Evolutionary conservation across 495 filamentous ascomycete genomes (phyloP).

Genomic region (Aspergillus egyptiacus): DNA sequence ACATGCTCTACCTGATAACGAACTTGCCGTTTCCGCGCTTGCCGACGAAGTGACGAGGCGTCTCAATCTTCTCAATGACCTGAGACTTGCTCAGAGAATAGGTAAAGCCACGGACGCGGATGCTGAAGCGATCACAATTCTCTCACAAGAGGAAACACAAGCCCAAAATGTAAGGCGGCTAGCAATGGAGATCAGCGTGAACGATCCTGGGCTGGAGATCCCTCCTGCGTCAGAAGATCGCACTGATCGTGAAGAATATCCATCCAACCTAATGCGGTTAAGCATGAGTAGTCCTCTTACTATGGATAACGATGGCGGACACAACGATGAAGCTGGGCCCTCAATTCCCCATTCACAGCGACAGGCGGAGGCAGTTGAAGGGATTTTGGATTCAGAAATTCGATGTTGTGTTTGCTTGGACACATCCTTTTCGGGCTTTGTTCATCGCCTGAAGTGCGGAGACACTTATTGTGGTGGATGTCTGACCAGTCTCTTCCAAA

Average conservation of each 20-base stretch:
- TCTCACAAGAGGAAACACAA: neutral
- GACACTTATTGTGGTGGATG: slow-evolving; percentile 12
- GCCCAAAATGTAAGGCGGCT: neutral
- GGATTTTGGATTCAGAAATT: neutral
- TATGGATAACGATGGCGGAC: neutral
- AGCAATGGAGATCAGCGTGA: neutral
- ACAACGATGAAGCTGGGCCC: neutral
- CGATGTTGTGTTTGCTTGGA: slow-evolving; percentile 11
- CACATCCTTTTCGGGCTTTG: neutral
- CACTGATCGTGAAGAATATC: neutral
- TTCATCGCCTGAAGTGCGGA: neutral
- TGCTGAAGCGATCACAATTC: neutral
- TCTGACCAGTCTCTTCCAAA: slow-evolving; percentile 20
- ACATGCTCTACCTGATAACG: neutral
- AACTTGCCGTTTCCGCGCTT: neutral
- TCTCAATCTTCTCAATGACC: neutral
- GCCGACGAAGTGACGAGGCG: neutral
- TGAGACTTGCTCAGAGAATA: neutral
- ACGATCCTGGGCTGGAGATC: neutral
- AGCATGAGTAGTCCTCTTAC: neutral
- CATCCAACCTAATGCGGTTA: neutral
- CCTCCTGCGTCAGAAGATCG: neutral
- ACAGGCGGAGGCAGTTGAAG: neutral
- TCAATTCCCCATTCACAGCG: neutral
- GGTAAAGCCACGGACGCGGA: neutral